These are phyloP conservation scores for Solanum sitiens DNA, from an alignment of 257 asterid species.

Conservation along the genomic window DNA sequence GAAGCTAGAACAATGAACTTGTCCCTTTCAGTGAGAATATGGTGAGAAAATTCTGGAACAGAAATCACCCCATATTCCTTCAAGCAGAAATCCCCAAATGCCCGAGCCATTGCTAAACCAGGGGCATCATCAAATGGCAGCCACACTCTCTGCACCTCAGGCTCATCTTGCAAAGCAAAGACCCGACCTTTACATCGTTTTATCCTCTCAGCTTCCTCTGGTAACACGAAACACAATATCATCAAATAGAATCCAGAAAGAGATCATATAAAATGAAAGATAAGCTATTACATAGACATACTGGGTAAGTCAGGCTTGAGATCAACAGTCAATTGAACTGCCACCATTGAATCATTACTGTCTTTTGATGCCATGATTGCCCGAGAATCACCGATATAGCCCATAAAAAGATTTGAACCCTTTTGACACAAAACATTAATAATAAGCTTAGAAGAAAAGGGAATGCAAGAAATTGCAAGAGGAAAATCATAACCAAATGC, in stretches of 20 bases:
- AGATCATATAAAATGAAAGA: not conserved
- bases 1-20: slow-evolving; percentile 90
- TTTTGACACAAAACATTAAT: slow-evolving; percentile 8
- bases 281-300: slow-evolving; percentile 7
- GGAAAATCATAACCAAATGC: not conserved
- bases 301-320: slow-evolving; percentile 95
- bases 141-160: slow-evolving; percentile 98
- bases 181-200: slow-evolving; percentile 93
- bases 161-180: slow-evolving; percentile 96
- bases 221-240: not conserved
- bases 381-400: slow-evolving; percentile 89
- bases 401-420: slow-evolving; percentile 88
- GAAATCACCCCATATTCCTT: slow-evolving; percentile 97
- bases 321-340: slow-evolving; percentile 91
- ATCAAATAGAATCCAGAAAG: not conserved
- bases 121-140: slow-evolving; percentile 97
- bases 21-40: slow-evolving; percentile 57
- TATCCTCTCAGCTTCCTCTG: slow-evolving; percentile 97
- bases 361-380: slow-evolving; percentile 89
- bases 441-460: not conserved
- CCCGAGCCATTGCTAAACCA: slow-evolving; percentile 98
- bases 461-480: not conserved
- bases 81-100: slow-evolving; percentile 96
- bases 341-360: slow-evolving; percentile 59
- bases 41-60: slow-evolving; percentile 85